phyloP scores from a whole-genome alignment of 768 basidiomycete species.

The Kwoniella europaea region DNA sequence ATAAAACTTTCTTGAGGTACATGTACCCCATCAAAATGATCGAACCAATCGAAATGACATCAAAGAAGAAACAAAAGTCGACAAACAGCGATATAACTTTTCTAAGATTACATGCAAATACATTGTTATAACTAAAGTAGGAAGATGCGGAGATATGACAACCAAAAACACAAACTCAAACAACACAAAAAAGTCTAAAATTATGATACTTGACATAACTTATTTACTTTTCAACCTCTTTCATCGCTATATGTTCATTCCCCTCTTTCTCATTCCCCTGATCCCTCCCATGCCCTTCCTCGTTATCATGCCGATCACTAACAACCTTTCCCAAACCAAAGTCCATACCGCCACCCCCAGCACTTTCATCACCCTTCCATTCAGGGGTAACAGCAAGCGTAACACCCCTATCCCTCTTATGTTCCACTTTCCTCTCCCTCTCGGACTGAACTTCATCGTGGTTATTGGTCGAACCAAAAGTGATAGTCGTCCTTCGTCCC shows the following conservation, averaged over 20 bases:
- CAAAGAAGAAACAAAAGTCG: too few relatives aligned
- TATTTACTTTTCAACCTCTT: neutral
- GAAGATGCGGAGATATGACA: too few relatives aligned
- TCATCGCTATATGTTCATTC: constrained; percentile 2
- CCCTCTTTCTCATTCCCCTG: neutral
- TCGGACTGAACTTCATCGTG: neutral
- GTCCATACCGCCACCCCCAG: neutral
- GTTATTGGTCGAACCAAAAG: constrained; percentile 16
- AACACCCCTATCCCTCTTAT: constrained; percentile 12
- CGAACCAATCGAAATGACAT: too few relatives aligned
- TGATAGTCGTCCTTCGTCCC: constrained; percentile 18
- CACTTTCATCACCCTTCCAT: too few relatives aligned
- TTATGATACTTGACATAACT: too few relatives aligned
- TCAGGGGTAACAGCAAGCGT: constrained; percentile 16
- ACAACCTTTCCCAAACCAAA: constrained; percentile 1
- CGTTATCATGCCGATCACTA: neutral
- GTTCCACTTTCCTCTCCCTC: neutral
- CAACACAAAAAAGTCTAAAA: too few relatives aligned
- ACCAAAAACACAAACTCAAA: too few relatives aligned
- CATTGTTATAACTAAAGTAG: too few relatives aligned
- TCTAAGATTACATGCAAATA: too few relatives aligned
- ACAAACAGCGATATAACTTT: too few relatives aligned
- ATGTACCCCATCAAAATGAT: too few relatives aligned
- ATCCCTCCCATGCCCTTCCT: neutral
- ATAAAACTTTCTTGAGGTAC: too few relatives aligned